Percentiles rank a stretch among this genome's conserved stretches.
phyloP scores from a whole-genome alignment of 257 asterid genomes.

The Rubia yunnanensis region DNA sequence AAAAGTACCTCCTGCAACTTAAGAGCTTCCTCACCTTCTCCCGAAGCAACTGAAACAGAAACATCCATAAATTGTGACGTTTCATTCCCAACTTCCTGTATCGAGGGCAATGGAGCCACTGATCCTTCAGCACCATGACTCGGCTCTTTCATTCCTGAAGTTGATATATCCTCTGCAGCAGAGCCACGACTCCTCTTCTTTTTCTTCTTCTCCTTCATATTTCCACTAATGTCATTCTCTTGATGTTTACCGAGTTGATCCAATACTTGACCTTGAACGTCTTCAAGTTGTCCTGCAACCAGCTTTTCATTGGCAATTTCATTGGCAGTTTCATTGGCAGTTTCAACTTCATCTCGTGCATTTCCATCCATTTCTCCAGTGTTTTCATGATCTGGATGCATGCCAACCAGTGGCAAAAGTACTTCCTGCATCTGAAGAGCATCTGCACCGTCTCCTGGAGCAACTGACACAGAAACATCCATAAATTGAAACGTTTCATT shows the following conservation, averaged over 20 bases:
- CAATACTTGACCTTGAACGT: conserved; percentile 12
- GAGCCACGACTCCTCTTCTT: conserved; percentile 26
- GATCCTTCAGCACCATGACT: not conserved
- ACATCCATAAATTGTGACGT: conserved; percentile 20
- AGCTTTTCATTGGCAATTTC: too few species aligned
- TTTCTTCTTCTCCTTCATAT: conserved; percentile 26
- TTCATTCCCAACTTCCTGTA: conserved; percentile 11
- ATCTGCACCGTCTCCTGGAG: conserved; percentile 14
- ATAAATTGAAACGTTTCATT: conserved; percentile 17
- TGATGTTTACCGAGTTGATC: conserved; percentile 6
- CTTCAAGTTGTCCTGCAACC: conserved; percentile 19
- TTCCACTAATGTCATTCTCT: conserved; percentile 16
- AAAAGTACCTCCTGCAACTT: conserved; percentile 13
- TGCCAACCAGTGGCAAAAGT: conserved; percentile 12
- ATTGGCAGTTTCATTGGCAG: too few species aligned
- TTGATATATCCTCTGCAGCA: conserved; percentile 26
- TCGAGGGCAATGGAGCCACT: conserved; percentile 4
- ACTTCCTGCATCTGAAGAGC: conserved; percentile 16
- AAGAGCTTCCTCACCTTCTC: conserved; percentile 14
- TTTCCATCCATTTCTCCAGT: conserved; percentile 7
- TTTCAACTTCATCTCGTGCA: too few species aligned
- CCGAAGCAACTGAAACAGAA: conserved; percentile 13
- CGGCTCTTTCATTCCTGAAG: conserved; percentile 22
- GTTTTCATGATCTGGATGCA: conserved; percentile 5
- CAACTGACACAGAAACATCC: conserved; percentile 16